Base-by-base conservation (phyloP, 75 land plant genomes). In the Sequoia sempervirens region DNA sequence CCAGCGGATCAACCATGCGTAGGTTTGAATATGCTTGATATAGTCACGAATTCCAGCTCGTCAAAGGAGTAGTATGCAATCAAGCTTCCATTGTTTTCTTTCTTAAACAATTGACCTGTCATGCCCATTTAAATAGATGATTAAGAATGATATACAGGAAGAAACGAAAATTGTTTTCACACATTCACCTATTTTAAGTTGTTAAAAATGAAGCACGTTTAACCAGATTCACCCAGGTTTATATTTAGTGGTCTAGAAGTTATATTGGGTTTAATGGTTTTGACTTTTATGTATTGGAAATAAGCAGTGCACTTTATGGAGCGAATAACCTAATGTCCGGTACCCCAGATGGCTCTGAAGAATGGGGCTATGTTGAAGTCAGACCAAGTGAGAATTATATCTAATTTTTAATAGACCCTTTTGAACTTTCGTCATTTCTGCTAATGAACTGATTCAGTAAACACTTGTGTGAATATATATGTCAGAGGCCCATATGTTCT, bases 401-500 rank as follows among this genome's bases (percentile, higher is more conserved):
- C 10, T 32, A 23, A 11, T 30, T 30, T 70, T 32, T 11, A 11
- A 2, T 2, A 32, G 0, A 70, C 11, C 10, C 32, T 30, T 70
- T 32, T 32, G 1, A 70, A 7, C 37, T 70, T 10, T 28, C 15
- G 2, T 11, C 32, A 30, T 50, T 12, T 50, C 13, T 50, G 2
- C 13, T 13, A 12, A 50, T 50, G 13, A 8, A 32, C 32, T 70
- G 37, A 70, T 70, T 11, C 3, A 6, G 11, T 3, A 2, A 70
- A 32, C 32, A 70, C 73, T 32, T 0, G 11, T 61, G n/a, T 61
- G 66, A 61, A 23, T 70, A 30, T 70, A 10, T 11, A 70, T 41
- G 85, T 73, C 89, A 96, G 98, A 91, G 81, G 96, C 98, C 18
- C 97, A 96, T 78, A 91, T 96, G 94, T 95, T 95, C 80, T 96